Conservation (phyloP, 257 asterid species). For the Gardenia jasminoides region DNA sequence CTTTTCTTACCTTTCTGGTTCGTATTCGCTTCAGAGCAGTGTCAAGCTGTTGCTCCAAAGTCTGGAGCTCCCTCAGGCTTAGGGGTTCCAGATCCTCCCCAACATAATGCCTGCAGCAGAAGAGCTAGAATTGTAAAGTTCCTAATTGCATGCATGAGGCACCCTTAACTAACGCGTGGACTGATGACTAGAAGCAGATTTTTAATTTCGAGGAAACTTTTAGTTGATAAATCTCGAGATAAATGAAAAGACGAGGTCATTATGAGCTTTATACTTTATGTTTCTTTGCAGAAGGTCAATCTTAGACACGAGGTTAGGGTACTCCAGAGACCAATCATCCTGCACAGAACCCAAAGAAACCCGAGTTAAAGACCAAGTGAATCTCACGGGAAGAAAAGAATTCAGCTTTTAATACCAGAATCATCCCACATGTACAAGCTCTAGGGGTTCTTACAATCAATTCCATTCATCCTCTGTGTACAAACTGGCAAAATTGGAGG, state of each 20-base stretch:
- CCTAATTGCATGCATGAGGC: too few relatives aligned
- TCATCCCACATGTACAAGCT: neutral
- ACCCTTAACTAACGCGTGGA: neutral
- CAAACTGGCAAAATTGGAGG: neutral
- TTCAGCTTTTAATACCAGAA: neutral
- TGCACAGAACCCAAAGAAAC: constrained; percentile 27
- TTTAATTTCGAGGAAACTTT: too few relatives aligned
- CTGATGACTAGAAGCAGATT: neutral
- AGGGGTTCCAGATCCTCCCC: constrained; percentile 75
- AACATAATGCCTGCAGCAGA: constrained; percentile 46
- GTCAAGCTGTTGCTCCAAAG: constrained; percentile 74
- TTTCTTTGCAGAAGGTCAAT: constrained; percentile 64
- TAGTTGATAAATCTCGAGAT: too few relatives aligned
- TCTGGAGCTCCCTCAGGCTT: constrained; percentile 73
- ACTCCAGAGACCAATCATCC: constrained; percentile 56
- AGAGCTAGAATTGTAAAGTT: neutral
- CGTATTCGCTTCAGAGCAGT: constrained; percentile 63
- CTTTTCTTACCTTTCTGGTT: constrained; percentile 43
- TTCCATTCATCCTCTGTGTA: too few relatives aligned
- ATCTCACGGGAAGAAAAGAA: neutral
- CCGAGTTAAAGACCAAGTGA: neutral
- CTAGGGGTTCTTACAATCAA: neutral
- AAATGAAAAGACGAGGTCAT: neutral
- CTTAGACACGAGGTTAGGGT: constrained; percentile 61
- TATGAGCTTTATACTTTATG: constrained; percentile 41